Evolutionary conservation across 228 moss, liverwort and hornwort species (phyloP).

Genomic region (Sphagnum magellanicum): DNA sequence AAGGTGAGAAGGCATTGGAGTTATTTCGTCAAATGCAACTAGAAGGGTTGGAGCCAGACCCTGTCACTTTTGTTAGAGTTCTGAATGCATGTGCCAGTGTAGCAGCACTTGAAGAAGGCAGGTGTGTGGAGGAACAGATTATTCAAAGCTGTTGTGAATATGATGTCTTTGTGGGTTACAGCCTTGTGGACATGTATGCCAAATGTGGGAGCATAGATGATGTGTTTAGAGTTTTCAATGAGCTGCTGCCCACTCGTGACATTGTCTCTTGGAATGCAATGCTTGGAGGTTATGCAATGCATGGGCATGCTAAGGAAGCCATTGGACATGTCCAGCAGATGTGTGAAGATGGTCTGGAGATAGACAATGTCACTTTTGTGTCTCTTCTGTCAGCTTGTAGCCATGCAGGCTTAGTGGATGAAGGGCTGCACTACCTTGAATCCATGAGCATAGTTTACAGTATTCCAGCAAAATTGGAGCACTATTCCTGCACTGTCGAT

Average conservation of each 20-base stretch:
- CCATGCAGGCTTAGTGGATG: slow-evolving; percentile 2
- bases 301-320: background rate
- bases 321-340: background rate
- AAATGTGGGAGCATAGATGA: slow-evolving; percentile 1
- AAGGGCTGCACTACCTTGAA: background rate
- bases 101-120: slow-evolving; percentile 6
- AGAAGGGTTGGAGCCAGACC: slow-evolving; percentile 4
- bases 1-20: slow-evolving; percentile 3
- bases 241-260: background rate
- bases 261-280: slow-evolving; percentile 1
- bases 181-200: slow-evolving; percentile 1
- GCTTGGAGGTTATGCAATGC: background rate
- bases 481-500: background rate
- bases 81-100: slow-evolving; percentile 5
- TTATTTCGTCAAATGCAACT: slow-evolving; percentile 5
- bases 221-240: background rate
- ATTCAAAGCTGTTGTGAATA: background rate
- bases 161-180: background rate
- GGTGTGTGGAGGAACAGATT: background rate
- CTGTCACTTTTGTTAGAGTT: background rate
- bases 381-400: background rate
- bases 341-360: background rate
- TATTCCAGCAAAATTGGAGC: background rate
- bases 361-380: background rate
- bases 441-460: background rate